Evolutionary conservation across 768 basidiomycete species (phyloP).

Genomic region (Rhizopogon roseolus): DNA sequence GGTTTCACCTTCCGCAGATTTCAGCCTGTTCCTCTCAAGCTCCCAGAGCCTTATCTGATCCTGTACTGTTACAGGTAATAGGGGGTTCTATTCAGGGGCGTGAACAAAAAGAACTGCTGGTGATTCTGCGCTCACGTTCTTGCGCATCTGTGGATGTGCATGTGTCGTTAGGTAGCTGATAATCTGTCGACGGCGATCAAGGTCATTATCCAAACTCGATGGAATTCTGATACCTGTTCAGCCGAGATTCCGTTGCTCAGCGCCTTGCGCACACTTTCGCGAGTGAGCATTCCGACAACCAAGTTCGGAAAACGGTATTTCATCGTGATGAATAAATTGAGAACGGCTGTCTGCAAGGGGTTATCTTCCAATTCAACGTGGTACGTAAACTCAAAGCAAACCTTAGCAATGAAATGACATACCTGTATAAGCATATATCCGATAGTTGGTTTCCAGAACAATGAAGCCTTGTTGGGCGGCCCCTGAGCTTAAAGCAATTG

Average conservation of each 20-base stretch:
- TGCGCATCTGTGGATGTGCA: slow-evolving; percentile 97
- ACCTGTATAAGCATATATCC: slow-evolving; percentile 98
- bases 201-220: slow-evolving; percentile 9
- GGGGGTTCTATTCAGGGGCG: slow-evolving; percentile 59
- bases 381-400: slow-evolving; percentile 12
- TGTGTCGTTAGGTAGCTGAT: slow-evolving; percentile 92
- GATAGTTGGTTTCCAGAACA: slow-evolving; percentile 96
- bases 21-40: slow-evolving; percentile 87
- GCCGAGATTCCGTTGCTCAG: slow-evolving; percentile 94
- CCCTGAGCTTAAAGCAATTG: slow-evolving; percentile 36
- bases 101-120: slow-evolving; percentile 3
- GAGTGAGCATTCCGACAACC: slow-evolving; percentile 92
- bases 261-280: slow-evolving; percentile 93
- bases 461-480: slow-evolving; percentile 84
- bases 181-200: slow-evolving; percentile 51
- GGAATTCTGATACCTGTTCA: slow-evolving; percentile 64
- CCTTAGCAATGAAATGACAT: slow-evolving; percentile 14
- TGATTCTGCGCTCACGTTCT: slow-evolving; percentile 54
- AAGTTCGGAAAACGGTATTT: slow-evolving; percentile 96
- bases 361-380: slow-evolving; percentile 55
- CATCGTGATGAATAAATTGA: slow-evolving; percentile 89
- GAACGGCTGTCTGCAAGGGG: slow-evolving; percentile 90
- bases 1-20: slow-evolving; percentile 75
- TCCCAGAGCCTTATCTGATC: slow-evolving; percentile 99
- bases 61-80: slow-evolving; percentile 95